Evolutionary conservation across 768 basidiomycete genomes (phyloP).

Genomic region (Filobasidium floriforme): DNA sequence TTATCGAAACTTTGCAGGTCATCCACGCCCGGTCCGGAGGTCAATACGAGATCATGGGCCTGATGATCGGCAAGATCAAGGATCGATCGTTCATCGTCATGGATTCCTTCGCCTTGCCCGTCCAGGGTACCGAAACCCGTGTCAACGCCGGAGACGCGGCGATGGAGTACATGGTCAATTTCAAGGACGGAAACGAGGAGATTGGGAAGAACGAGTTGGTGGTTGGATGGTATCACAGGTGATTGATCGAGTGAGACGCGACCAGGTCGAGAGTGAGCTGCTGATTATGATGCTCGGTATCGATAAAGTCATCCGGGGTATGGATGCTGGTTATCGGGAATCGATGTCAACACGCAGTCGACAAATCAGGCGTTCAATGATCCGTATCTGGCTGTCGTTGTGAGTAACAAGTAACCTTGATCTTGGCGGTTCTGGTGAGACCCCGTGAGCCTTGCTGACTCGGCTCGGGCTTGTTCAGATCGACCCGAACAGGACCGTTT

Average conservation of each 20-base stretch:
- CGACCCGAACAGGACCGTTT: slow-evolving; percentile 96
- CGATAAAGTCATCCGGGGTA: slow-evolving; percentile 73
- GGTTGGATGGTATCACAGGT: slow-evolving; percentile 44
- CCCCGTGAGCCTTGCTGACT: background rate
- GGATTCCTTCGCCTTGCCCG: slow-evolving; percentile 94
- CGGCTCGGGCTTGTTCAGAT: slow-evolving; percentile 54
- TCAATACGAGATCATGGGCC: slow-evolving; percentile 97
- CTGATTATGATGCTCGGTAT: background rate
- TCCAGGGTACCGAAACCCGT: slow-evolving; percentile 95
- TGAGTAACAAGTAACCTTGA: slow-evolving; percentile 46
- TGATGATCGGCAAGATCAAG: slow-evolving; percentile 91
- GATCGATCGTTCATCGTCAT: slow-evolving; percentile 57
- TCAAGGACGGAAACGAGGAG: slow-evolving; percentile 70
- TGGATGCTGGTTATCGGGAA: slow-evolving; percentile 97
- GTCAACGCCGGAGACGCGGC: slow-evolving; percentile 94
- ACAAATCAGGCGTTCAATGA: slow-evolving; percentile 92
- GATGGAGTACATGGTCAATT: slow-evolving; percentile 97
- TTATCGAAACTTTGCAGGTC: slow-evolving; percentile 36
- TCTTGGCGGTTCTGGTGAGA: background rate
- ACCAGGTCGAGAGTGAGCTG: too few relatives aligned
- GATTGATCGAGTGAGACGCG: slow-evolving; percentile 1
- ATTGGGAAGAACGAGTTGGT: slow-evolving; percentile 50
- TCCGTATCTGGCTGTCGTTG: slow-evolving; percentile 94
- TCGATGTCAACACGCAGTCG: slow-evolving; percentile 94
- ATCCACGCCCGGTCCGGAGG: slow-evolving; percentile 91